Base-by-base conservation (phyloP, 2,329 filamentous ascomycete species). In the Aspergillus fumigatiaffinis region DNA sequence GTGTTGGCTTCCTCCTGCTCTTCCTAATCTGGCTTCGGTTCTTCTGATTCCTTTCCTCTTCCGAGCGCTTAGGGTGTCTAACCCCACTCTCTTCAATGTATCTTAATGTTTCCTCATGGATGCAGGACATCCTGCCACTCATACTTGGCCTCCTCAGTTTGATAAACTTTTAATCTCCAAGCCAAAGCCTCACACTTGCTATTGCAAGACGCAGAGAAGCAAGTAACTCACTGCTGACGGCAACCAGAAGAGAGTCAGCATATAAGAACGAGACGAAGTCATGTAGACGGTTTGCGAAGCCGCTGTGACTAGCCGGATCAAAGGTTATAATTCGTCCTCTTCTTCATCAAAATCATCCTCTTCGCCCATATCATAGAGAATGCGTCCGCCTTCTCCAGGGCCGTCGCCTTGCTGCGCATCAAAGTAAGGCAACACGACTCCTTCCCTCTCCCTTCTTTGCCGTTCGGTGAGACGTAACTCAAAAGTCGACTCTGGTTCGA, bases 291-390 rank as follows among this genome's bases (percentile, higher is more conserved):
- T 14, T 47, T 12, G 20, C 3, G 21, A 14, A 26, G 44, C 4
- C 20, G 10, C 4, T 47, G 21, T 47, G 20, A 14, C 12, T 12
- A 14, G 44, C 21, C 41, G 23, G 46, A 50, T 42, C n/a, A 20
- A 47, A 47, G 12, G 9, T 75, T 71, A 92, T 63, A 93, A 92
- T 76, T 97, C 92, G 76, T 97, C 92, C 68, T 97, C 92, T 69
- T 96, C 92, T 58, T 96, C 92, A 66, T 96, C 92, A 76, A 97
- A 97, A 72, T 97, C 92, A 74, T 99, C 94, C 77, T 97, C 94
- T 61, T 87, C 84, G 1, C 92, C 93, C 90, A 97, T 96, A 66
- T 97, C 93, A 72, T 99, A 99, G 68, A 99, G 71, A 63, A 99
- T 99, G 59, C 93, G 83, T 0, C 94, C 94, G 4, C 94, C 93